Conservation (phyloP, 306 rosid genomes). For the Rubus idaeus region DNA sequence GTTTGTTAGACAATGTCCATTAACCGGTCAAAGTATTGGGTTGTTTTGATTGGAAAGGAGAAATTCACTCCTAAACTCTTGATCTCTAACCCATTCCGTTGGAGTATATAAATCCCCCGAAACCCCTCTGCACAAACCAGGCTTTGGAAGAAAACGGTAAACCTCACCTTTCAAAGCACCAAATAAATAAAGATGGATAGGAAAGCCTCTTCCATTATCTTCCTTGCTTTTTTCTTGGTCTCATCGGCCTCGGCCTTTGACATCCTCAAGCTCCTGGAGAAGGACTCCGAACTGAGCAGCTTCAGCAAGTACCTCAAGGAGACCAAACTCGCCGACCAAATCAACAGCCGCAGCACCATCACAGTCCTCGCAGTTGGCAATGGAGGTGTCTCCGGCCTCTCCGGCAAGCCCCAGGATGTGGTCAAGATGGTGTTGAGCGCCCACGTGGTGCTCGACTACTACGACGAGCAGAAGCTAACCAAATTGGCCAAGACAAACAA, state of each 20-base stretch:
- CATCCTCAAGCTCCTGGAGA: conserved; percentile 36
- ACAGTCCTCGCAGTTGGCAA: conserved; percentile 48
- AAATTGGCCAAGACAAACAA: neutral
- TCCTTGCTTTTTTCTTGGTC: conserved; percentile 32
- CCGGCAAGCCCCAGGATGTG: conserved; percentile 30
- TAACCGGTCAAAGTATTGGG: neutral
- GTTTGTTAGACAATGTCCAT: neutral
- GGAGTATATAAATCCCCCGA: neutral
- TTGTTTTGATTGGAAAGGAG: conserved; percentile 1
- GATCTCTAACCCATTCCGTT: neutral
- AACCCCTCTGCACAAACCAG: conserved; percentile 3
- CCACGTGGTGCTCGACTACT: conserved; percentile 41
- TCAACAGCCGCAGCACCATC: conserved; percentile 40
- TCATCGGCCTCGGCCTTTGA: conserved; percentile 41
- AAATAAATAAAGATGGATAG: conserved; percentile 34
- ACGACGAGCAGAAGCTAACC: conserved; percentile 33
- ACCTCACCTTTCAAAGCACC: neutral
- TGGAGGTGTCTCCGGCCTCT: conserved; percentile 8
- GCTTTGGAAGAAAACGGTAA: conserved; percentile 29
- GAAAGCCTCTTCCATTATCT: conserved; percentile 40
- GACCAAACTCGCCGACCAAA: conserved; percentile 48
- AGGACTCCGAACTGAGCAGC: conserved; percentile 27
- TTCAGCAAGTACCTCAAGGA: conserved; percentile 47
- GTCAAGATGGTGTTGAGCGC: conserved; percentile 41
- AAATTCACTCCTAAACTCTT: neutral